These are phyloP conservation scores for Penicillium malachiteum DNA, from an alignment of 495 filamentous ascomycete species.

Conservation along the genomic window DNA sequence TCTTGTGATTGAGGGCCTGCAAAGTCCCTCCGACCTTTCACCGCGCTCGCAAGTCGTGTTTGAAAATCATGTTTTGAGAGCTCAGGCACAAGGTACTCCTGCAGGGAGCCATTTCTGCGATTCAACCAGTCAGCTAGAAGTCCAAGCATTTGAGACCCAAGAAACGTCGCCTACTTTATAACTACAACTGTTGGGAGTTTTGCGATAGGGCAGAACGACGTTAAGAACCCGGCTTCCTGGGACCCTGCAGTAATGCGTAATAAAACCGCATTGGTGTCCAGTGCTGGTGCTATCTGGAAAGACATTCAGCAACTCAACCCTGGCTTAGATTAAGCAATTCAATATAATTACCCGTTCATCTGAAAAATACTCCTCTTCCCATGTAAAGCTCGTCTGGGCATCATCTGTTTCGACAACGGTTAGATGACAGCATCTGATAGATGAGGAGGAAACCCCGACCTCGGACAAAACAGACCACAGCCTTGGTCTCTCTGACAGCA, in stretches of 20 bases:
- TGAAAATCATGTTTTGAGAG: conserved; percentile 58
- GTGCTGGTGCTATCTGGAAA: conserved; percentile 41
- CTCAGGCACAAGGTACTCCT: conserved; percentile 63
- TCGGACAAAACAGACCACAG: conserved; percentile 68
- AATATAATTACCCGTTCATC: conserved; percentile 52
- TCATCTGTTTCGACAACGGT: conserved; percentile 51
- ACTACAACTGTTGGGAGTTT: conserved; percentile 73
- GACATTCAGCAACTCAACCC: conserved; percentile 1
- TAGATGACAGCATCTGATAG: conserved; percentile 17
- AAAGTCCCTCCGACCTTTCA: conserved; percentile 21
- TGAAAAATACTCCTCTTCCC: conserved; percentile 74
- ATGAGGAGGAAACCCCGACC: conserved; percentile 57
- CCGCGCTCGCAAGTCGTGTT: conserved; percentile 42
- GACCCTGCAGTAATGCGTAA: conserved; percentile 68
- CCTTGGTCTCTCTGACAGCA: conserved; percentile 65
- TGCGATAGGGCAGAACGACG: conserved; percentile 74
- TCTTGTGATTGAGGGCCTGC: not conserved
- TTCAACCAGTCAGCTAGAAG: not conserved
- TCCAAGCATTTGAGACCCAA: not conserved
- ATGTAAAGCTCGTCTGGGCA: conserved; percentile 60
- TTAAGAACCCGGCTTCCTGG: conserved; percentile 75
- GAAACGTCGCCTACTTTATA: conserved; percentile 55
- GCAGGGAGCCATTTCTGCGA: conserved; percentile 56
- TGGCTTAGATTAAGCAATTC: not conserved
- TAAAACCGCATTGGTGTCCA: conserved; percentile 60